Evolutionary conservation across 2,329 filamentous ascomycete genomes (phyloP), one percentile per base, ranked within the genome.

Genomic region (Plenodomus biglobosus): DNA sequence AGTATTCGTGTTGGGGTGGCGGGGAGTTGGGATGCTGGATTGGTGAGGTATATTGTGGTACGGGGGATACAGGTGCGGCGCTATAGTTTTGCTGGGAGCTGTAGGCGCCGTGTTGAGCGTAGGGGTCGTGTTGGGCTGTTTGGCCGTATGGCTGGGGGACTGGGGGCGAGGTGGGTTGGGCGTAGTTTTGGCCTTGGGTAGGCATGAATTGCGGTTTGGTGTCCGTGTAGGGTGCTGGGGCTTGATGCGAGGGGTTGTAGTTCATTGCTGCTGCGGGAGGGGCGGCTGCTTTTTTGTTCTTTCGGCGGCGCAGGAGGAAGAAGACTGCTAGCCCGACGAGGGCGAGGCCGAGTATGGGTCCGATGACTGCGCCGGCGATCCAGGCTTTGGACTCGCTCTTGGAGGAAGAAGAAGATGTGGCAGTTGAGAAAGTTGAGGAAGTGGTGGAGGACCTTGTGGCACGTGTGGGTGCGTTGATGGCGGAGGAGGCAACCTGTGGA

Each of bases 331-430:
- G 39, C 5, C 52, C 65, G 35, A 64, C 50, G 8, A 68, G 52
- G 3, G 63, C 58, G 17, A 68, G 51, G 21, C 61, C 64, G 32
- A 62, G 20, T 17, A 67, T 22, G 8, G 62, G 59, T 8, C 65
- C 64, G 6, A 59, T 50, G 5, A 67, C 62, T 7, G 53, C 63
- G 16, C 65, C 65, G 27, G 61, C 63, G 21, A 68, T 67, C 65
- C 63, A 67, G 8, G 58, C 59, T 45, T 67, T 67, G 11, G 59
- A 64, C 8, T 42, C 19, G 21, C 6, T 46, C 40, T 21, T 15
- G 13, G 40, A 15, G 24, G 37, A 11, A 19, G 36, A 20, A 1
- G 21, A 35, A 10, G 38, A 19, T 15, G 40, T 15, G 24, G n/a
- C 5, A 2, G 30, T 34, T 32, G 38, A 22, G 27, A 17, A 24